Percentiles rank a stretch among this genome's conserved stretches.
Conservation (phyloP, 345 rosid species). For the Euphorbia pulcherrima region DNA sequence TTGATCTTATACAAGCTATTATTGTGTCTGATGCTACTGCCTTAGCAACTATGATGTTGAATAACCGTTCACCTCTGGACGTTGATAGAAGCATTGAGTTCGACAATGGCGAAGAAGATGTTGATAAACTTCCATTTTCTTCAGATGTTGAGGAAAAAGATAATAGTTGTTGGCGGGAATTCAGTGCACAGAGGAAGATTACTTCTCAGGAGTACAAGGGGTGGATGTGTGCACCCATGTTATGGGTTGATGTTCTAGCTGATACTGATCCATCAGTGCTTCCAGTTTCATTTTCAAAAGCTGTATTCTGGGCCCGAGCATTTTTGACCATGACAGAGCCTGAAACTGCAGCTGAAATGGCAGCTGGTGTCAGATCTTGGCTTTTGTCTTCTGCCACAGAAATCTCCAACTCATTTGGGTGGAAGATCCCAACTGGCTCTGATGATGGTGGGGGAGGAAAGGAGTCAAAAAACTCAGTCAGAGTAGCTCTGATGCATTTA, state of each 20-base stretch:
- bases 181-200: slow-evolving; percentile 54
- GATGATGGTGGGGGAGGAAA: slow-evolving; percentile 85
- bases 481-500: slow-evolving; percentile 62
- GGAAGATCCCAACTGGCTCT: slow-evolving; percentile 90
- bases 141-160: slow-evolving; percentile 43
- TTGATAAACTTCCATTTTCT: slow-evolving; percentile 35
- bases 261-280: slow-evolving; percentile 53
- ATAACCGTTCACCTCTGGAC: slow-evolving; percentile 22
- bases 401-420: slow-evolving; percentile 70
- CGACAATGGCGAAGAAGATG: slow-evolving; percentile 40
- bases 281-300: slow-evolving; percentile 74
- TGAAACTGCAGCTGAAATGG: slow-evolving; percentile 61
- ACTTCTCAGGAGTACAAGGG: slow-evolving; percentile 53
- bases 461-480: slow-evolving; percentile 74
- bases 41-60: slow-evolving; percentile 48
- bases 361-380: slow-evolving; percentile 61
- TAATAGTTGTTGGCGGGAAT: slow-evolving; percentile 61
- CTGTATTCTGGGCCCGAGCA: slow-evolving; percentile 93
- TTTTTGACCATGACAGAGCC: slow-evolving; percentile 74
- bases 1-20: slow-evolving; percentile 77
- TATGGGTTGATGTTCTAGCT: slow-evolving; percentile 81
- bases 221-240: slow-evolving; percentile 94
- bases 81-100: slow-evolving; percentile 30
- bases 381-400: slow-evolving; percentile 61
- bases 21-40: slow-evolving; percentile 90